Base-by-base conservation (phyloP, 129 eudicot species). In the Artemisia tridentata region DNA sequence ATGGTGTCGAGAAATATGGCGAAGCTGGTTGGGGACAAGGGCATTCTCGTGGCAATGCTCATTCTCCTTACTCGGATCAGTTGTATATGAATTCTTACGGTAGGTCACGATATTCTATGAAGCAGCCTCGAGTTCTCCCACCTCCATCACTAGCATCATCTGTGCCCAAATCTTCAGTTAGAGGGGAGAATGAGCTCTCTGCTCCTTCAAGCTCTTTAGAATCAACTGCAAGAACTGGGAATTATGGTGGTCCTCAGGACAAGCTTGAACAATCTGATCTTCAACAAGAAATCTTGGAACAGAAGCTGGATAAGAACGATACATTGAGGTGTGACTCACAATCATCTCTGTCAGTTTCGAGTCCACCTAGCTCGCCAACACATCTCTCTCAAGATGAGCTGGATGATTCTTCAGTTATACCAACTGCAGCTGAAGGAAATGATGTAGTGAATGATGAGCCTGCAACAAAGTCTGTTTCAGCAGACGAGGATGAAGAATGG, bases 41-140 rank as follows among this genome's bases (percentile, higher is more conserved):
- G 9, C 80, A 72, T 27, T 58, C 80, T 67, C 83, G 76, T 62
- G 78, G 77, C n/a, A 65, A 72, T 75, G 10, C 68, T 19, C 84
- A 71, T 74, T 72, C 82, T 55, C 78, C 84, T 68, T 85, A 83
- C 62, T 59, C 83, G 17, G 95, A 84, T 16, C 80, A 77, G n/a
- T 74, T 78, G 56, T 89, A 87, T 80, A 88, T 83, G 48, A 83
- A 80, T 77, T 64, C 96, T 3, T 87, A 87, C 65, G 99, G 96
- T 52, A 90, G 96, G 77, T 86, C 96, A 21, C 68, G 97, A 46
- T 86, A 78, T 82, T 73, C 97, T 3, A 67, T 86, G 79, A 85
- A 82, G 60, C 99, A 90, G 79, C 99, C 99, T 17, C 96, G 93
- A 51, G 99, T 93, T 34, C 91, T 87, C 7, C 99, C 97, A 11